Percentiles rank a stretch among this genome's conserved stretches.
phyloP scores from a whole-genome alignment of 2,329 filamentous ascomycete genomes.

The Gremmenia infestans region DNA sequence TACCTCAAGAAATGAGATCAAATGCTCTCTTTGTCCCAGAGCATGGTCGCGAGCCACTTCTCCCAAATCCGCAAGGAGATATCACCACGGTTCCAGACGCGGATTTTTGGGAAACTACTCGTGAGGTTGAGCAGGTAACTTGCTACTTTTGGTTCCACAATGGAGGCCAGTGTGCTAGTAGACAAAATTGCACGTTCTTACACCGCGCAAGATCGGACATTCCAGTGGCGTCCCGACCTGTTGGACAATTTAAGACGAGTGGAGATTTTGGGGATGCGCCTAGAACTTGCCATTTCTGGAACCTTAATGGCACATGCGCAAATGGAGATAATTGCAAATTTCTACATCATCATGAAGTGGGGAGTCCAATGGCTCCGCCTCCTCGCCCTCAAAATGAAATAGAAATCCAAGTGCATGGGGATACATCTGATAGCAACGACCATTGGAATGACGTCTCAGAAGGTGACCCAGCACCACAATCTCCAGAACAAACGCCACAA shows the following conservation, averaged over 20 bases:
- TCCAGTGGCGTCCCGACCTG: not conserved
- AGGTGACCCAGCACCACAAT: not conserved
- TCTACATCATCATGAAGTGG: conserved; percentile 7
- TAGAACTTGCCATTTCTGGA: conserved; percentile 1
- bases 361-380: conserved; percentile 2
- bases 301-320: not conserved
- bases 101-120: not conserved
- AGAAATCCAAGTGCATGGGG: not conserved
- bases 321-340: conserved; percentile 11
- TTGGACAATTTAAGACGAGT: not conserved
- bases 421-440: not conserved
- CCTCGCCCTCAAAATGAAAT: not conserved
- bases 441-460: not conserved
- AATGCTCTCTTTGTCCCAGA: conserved; percentile 9
- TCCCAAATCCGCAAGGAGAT: not conserved
- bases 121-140: conserved; percentile 1
- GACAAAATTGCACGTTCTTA: not conserved
- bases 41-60: too few relatives aligned
- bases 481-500: not conserved
- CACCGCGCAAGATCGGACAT: not conserved
- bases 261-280: not conserved
- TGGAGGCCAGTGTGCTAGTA: not conserved
- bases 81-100: not conserved
- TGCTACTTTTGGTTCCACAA: conserved; percentile 14
- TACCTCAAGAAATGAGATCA: not conserved